Conservation (phyloP, 2,329 filamentous ascomycete species). For the Metarhizium brunneum region DNA sequence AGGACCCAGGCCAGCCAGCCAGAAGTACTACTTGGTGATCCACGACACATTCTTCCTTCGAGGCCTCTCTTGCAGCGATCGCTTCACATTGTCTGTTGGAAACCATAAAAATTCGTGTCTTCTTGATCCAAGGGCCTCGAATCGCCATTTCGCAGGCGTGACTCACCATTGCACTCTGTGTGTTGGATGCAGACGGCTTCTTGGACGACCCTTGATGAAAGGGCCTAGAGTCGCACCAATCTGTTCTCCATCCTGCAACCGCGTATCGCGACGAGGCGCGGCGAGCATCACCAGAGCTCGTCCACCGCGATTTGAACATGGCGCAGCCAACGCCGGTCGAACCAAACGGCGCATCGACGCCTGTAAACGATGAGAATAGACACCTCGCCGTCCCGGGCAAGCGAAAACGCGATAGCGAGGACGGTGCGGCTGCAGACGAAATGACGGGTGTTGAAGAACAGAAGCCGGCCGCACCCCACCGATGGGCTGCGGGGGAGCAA, state of each 20-base stretch:
- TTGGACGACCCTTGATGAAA: constrained; percentile 26
- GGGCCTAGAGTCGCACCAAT: constrained; percentile 32
- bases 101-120: constrained; percentile 11
- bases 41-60: constrained; percentile 30
- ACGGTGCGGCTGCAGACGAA: constrained; percentile 24
- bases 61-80: constrained; percentile 20
- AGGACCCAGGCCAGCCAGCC: constrained; percentile 9
- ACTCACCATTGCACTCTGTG: constrained; percentile 18
- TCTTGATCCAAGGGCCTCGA: constrained; percentile 2
- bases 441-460: constrained; percentile 17
- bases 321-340: constrained; percentile 30
- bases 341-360: constrained; percentile 32
- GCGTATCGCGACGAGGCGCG: constrained; percentile 33
- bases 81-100: constrained; percentile 14
- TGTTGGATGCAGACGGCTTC: constrained; percentile 22
- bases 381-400: constrained; percentile 34
- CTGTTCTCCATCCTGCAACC: constrained; percentile 22
- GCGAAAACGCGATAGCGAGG: constrained; percentile 48
- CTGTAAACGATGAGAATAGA: constrained; percentile 19
- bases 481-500: constrained; percentile 19
- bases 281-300: constrained; percentile 15
- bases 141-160: constrained; percentile 11
- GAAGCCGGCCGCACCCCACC: constrained; percentile 13
- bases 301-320: constrained; percentile 23
- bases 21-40: constrained; percentile 18